phyloP scores from a whole-genome alignment of 805 yeast species.

The Starmerella apicola region DNA sequence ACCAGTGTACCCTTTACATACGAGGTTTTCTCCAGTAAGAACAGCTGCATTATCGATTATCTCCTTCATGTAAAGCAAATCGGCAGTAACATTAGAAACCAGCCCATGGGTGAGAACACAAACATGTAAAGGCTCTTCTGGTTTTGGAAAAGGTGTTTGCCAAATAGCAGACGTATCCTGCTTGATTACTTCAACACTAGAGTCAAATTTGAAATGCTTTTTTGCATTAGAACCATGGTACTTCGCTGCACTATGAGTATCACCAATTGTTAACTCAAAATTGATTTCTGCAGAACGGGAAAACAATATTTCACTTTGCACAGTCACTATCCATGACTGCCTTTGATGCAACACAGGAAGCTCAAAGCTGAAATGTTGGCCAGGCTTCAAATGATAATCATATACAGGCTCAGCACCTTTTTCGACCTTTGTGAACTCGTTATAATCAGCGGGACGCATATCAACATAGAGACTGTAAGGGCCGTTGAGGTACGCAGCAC shows the following conservation, averaged over 20 bases:
- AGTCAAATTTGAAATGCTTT: conserved; percentile 6
- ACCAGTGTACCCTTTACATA: conserved; percentile 71
- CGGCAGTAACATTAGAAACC: conserved; percentile 81
- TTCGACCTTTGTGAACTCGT: conserved; percentile 26
- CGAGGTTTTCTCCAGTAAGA: conserved; percentile 45
- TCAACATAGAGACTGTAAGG: conserved; percentile 82
- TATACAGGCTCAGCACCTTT: conserved; percentile 28
- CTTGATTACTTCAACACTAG: conserved; percentile 25
- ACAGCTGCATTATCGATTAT: conserved; percentile 44
- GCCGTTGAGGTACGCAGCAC: conserved; percentile 81
- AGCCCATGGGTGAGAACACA: conserved; percentile 85
- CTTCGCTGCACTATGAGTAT: conserved; percentile 20
- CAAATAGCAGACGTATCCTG: conserved; percentile 60
- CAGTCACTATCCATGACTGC: conserved; percentile 70
- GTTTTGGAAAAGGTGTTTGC: conserved; percentile 49
- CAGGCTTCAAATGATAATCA: conserved; percentile 53
- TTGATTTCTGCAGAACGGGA: conserved; percentile 54
- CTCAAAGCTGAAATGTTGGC: conserved; percentile 49
- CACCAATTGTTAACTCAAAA: conserved; percentile 47
- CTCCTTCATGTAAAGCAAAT: conserved; percentile 79
- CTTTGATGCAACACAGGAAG: conserved; percentile 35
- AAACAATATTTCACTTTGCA: conserved; percentile 68
- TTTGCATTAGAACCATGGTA: conserved; percentile 4
- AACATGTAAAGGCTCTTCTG: conserved; percentile 56
- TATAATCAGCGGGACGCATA: conserved; percentile 54